Percentiles rank a stretch among this genome's conserved stretches.
phyloP scores from a whole-genome alignment of 2,329 filamentous ascomycete species.

The Podosphaera fusca region DNA sequence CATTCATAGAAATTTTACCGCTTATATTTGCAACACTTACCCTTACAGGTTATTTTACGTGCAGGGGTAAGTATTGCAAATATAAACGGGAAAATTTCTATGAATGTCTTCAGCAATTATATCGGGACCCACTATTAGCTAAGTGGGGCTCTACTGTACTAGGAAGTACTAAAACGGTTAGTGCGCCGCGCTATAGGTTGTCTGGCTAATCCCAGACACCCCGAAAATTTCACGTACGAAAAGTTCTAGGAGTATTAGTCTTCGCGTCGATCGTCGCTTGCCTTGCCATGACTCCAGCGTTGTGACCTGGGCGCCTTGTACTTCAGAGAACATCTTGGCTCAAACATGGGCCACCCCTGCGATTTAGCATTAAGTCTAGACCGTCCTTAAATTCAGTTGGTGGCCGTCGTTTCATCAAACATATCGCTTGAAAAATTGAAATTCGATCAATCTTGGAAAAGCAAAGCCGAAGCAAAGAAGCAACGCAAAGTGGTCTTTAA shows the following conservation, averaged over 20 bases:
- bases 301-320: background rate
- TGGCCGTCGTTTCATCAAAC: background rate
- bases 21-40: no score
- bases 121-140: no score
- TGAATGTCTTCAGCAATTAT: no score
- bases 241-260: background rate
- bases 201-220: no score
- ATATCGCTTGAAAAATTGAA: background rate
- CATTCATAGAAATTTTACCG: no score
- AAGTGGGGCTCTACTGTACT: no score
- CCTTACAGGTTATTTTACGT: no score
- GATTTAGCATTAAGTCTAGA: background rate
- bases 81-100: no score
- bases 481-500: background rate
- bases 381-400: background rate
- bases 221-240: no score
- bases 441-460: background rate
- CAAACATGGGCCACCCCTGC: background rate
- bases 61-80: no score
- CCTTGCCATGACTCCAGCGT: background rate
- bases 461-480: background rate
- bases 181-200: no score
- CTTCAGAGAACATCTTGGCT: background rate
- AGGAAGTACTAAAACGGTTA: no score
- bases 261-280: background rate